These are phyloP conservation scores for Gastrodia elata DNA, from an alignment of 106 monocot genomes.

Conservation along the genomic window DNA sequence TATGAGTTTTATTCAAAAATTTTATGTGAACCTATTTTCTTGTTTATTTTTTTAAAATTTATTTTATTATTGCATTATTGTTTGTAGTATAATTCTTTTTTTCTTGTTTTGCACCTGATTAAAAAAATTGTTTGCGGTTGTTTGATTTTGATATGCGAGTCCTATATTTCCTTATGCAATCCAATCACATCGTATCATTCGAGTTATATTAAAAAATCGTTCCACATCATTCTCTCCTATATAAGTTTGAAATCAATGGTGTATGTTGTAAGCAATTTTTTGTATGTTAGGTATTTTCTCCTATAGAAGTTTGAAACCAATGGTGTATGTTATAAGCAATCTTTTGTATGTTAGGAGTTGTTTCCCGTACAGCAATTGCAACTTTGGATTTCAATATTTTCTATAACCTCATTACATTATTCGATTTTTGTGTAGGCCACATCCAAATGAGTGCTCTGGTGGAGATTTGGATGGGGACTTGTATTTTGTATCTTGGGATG, in stretches of 20 bases:
- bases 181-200: too few species aligned
- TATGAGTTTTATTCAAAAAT: too few species aligned
- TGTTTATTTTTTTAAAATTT: too few species aligned
- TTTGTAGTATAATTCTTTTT: too few species aligned
- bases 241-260: background rate
- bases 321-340: background rate
- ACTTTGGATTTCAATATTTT: background rate
- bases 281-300: background rate
- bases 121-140: too few species aligned
- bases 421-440: conserved; percentile 46
- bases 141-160: too few species aligned
- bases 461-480: conserved; percentile 97
- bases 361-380: background rate
- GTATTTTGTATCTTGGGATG: conserved; percentile 82
- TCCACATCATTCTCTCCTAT: background rate
- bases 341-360: background rate
- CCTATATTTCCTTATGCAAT: too few species aligned
- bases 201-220: too few species aligned
- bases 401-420: background rate
- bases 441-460: conserved; percentile 98
- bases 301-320: background rate
- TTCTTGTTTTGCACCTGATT: too few species aligned
- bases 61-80: too few species aligned
- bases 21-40: too few species aligned
- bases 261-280: background rate